A percentile compares a stretch with the other conserved stretches of the same genome.
phyloP scores from a whole-genome alignment of 202 grass and related monocot species.

The Elaeis oleifera region DNA sequence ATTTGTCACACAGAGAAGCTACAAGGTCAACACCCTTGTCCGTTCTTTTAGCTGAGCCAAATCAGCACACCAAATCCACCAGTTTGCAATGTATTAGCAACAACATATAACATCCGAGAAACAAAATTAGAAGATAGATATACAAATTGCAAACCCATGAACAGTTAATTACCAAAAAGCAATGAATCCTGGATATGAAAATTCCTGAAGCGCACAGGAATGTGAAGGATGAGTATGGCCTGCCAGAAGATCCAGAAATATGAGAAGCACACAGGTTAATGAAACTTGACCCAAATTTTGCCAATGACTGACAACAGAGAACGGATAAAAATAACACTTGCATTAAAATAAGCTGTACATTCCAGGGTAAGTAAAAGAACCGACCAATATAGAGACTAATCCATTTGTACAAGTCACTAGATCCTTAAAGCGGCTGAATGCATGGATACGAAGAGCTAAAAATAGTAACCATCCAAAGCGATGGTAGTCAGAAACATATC shows the following conservation, averaged over 20 bases:
- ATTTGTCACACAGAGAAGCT: slow-evolving; percentile 77
- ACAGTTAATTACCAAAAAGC: too few relatives aligned
- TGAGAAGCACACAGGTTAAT: not conserved
- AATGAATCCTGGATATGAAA: slow-evolving; percentile 40
- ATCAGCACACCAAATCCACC: slow-evolving; percentile 7
- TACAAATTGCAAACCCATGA: too few relatives aligned
- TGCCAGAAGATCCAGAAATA: slow-evolving; percentile 21
- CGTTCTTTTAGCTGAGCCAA: slow-evolving; percentile 67
- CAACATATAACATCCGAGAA: slow-evolving; percentile 18
- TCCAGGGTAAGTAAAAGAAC: not conserved
- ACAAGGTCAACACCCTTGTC: slow-evolving; percentile 73
- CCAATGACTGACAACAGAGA: too few relatives aligned
- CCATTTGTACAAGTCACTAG: slow-evolving; percentile 84
- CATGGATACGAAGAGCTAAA: slow-evolving; percentile 67
- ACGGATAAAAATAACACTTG: too few relatives aligned
- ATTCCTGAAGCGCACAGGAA: slow-evolving; percentile 58
- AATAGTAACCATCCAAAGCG: slow-evolving; percentile 90
- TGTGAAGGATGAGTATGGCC: slow-evolving; percentile 80
- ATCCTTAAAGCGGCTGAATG: slow-evolving; percentile 70
- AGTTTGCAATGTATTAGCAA: not conserved
- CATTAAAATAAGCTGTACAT: too few relatives aligned
- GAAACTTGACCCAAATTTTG: too few relatives aligned
- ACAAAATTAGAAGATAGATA: slow-evolving; percentile 47
- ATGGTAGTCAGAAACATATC: slow-evolving; percentile 58
- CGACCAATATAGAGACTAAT: slow-evolving; percentile 70